Conservation (phyloP, 495 filamentous ascomycete genomes). For the Glutinoglossum americanum region DNA sequence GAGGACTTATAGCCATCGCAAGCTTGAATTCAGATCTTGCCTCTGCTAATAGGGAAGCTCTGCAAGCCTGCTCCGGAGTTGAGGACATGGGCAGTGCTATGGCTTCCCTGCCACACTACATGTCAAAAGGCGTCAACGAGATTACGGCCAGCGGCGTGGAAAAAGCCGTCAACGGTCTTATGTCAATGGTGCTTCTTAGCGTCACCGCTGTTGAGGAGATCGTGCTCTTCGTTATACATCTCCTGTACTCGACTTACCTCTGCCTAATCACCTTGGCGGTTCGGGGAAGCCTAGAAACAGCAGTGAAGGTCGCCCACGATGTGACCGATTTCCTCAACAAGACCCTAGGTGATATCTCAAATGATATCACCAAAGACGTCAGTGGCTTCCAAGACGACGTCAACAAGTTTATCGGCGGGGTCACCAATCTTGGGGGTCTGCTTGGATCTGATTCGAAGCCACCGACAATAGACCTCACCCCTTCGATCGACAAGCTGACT, state of each 20-base stretch:
- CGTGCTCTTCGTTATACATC: conserved; percentile 71
- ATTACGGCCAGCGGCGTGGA: conserved; percentile 59
- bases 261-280: conserved; percentile 71
- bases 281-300: conserved; percentile 49
- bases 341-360: conserved; percentile 40
- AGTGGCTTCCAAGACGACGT: conserved; percentile 35
- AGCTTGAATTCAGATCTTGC: conserved; percentile 49
- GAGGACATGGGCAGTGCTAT: conserved; percentile 86
- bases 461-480: conserved; percentile 36
- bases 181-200: conserved; percentile 49
- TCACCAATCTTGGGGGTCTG: conserved; percentile 24
- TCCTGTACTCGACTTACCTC: conserved; percentile 70
- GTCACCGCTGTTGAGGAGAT: conserved; percentile 72
- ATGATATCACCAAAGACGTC: conserved; percentile 34
- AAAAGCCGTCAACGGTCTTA: conserved; percentile 52
- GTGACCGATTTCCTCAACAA: conserved; percentile 53
- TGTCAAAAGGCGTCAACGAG: conserved; percentile 71
- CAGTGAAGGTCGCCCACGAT: conserved; percentile 44
- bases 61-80: conserved; percentile 76
- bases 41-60: conserved; percentile 55
- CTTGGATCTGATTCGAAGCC: conserved; percentile 18
- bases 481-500: conserved; percentile 38
- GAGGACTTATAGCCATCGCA: conserved; percentile 51
- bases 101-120: conserved; percentile 93
- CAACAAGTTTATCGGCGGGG: conserved; percentile 28